Evolutionary conservation across 257 asterid genomes (phyloP).

Genomic region (Solanum clarkiae): DNA sequence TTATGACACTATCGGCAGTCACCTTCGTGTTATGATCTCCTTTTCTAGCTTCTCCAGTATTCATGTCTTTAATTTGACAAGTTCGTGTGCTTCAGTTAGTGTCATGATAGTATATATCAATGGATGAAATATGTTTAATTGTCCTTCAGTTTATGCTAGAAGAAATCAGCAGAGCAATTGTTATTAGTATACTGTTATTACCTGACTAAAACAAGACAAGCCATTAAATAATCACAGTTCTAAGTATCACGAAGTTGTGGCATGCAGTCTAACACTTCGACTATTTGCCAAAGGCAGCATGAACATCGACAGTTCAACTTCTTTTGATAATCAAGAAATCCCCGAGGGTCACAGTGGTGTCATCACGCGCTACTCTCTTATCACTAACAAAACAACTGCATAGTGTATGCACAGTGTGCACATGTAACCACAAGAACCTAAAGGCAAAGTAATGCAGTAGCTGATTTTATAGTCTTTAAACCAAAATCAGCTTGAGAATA

Average conservation of each 20-base stretch:
- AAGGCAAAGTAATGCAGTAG: not conserved
- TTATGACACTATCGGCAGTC: not conserved
- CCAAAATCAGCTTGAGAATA: not conserved
- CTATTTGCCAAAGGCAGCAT: no score
- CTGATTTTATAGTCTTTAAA: not conserved
- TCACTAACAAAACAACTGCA: not conserved
- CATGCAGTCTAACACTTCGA: no score
- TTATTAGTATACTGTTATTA: not conserved
- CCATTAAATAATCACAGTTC: not conserved
- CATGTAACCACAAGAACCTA: not conserved
- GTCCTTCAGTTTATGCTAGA: not conserved
- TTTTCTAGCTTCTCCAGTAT: not conserved
- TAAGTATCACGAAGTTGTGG: no score
- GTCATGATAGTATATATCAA: not conserved
- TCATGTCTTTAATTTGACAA: not conserved
- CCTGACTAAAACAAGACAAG: not conserved
- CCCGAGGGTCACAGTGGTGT: not conserved
- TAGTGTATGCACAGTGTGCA: not conserved
- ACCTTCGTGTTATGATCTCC: not conserved
- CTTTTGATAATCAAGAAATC: not conserved
- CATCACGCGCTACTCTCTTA: not conserved
- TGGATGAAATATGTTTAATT: not conserved
- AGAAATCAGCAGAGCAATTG: not conserved
- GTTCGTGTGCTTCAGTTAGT: not conserved
- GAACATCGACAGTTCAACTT: not conserved